Conservation (phyloP, 805 yeast species). For the Saturnispora mendoncae region DNA sequence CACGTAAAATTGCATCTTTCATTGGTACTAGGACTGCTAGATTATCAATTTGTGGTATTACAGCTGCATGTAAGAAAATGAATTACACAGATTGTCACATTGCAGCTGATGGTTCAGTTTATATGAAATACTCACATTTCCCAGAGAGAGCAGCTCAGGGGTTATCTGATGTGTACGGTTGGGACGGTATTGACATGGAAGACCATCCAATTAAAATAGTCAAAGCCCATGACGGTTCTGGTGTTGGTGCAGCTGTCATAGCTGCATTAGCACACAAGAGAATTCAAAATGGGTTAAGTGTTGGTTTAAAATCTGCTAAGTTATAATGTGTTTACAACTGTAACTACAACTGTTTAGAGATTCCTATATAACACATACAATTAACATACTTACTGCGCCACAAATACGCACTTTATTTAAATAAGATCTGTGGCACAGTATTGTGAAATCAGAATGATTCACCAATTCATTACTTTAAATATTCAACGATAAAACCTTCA, state of each 20-base stretch:
- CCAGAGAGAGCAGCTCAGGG: conserved; percentile 89
- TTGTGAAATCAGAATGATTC: no score
- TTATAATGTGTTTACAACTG: no score
- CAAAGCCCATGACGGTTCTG: conserved; percentile 97
- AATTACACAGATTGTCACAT: conserved; percentile 69
- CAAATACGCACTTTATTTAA: no score
- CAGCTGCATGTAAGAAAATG: conserved; percentile 90
- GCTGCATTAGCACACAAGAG: conserved; percentile 90
- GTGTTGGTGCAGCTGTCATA: conserved; percentile 97
- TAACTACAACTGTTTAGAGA: no score
- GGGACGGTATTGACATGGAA: conserved; percentile 38
- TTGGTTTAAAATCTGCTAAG: conserved; percentile 36
- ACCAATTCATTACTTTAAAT: no score
- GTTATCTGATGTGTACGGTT: conserved; percentile 82
- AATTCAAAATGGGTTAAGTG: conserved; percentile 58
- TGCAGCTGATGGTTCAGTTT: conserved; percentile 98
- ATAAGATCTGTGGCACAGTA: conserved; percentile 3
- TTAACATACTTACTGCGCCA: background rate
- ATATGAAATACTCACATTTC: conserved; percentile 89
- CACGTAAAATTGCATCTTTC: conserved; percentile 75
- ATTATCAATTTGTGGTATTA: conserved; percentile 91
- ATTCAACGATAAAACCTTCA: no score
- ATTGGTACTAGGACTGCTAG: conserved; percentile 94
- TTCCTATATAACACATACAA: no score
- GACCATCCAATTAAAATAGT: conserved; percentile 78